Evolutionary conservation across 1,284 basidiomycete species (phyloP), one percentile per base, ranked within the genome.

Genomic region (Rhodotorula sp.): DNA sequence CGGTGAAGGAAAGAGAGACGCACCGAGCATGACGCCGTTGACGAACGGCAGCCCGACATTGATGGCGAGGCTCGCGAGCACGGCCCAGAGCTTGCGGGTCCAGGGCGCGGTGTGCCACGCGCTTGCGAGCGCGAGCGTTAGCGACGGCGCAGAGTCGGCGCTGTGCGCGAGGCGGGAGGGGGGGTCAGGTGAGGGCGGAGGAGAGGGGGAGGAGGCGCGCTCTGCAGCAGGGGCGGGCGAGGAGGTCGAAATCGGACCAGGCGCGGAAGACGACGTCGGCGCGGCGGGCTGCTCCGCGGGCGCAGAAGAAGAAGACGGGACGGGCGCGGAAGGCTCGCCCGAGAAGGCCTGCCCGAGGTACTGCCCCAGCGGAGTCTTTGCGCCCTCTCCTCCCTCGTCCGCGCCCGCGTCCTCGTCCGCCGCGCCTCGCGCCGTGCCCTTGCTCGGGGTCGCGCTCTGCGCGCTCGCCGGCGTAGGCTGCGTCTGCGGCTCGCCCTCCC

Each of bases 1-100:
- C 6, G 8, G 29, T 3, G 10, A 34, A 29, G 48, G 25, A 17
- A 27, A 55, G 17, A 46, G 29, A 39, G 39, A 70, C 76, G 59
- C 51, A 79, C 79, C 96, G 60, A 98, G 88, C 93, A 98, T 97
- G 78, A 98, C 91, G 39, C 96, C 96, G 80, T 98, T 98, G 60
- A 98, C 87, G 81, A 99, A 99, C 0, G 96, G 96, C 55, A 98
- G 85, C 3, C 94, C 82, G 70, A 99, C 82, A 82, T 99, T 98
- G 83, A 98, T 94, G 51, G 91, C 91, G 69, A 98, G 81, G 15
- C 91, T 89, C 8, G 94, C 91, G 56, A 91, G 80, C 69, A 97
- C 83, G 10, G 93, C 91, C 61, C 86, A 86, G 41, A 89, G 77
- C 63, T 90, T 88, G 44, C 89, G 88, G 72, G 86, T 85, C 76